Conservation (phyloP, 805 yeast species). For the Schwanniomyces occidentalis region DNA sequence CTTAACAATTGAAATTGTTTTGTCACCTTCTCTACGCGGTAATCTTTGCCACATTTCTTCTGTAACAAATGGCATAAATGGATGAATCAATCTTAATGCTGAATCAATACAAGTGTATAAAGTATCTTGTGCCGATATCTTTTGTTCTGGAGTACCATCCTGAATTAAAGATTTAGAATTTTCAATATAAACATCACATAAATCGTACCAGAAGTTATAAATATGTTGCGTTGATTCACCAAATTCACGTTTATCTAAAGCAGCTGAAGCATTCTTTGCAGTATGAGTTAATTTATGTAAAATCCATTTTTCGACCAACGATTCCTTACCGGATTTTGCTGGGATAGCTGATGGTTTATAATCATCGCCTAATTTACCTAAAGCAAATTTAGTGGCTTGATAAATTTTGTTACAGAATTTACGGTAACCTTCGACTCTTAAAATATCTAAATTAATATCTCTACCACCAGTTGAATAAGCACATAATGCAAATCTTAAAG, state of each 20-base stretch:
- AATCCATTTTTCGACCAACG: slow-evolving; percentile 96
- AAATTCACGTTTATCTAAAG: slow-evolving; percentile 84
- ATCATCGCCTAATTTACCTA: slow-evolving; percentile 88
- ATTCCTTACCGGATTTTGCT: slow-evolving; percentile 71
- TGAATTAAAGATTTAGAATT: slow-evolving; percentile 90
- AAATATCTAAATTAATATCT: slow-evolving; percentile 92
- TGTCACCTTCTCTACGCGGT: slow-evolving; percentile 79
- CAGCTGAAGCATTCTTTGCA: slow-evolving; percentile 59
- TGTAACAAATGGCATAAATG: slow-evolving; percentile 96
- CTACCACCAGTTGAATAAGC: slow-evolving; percentile 99
- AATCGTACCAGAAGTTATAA: slow-evolving; percentile 93
- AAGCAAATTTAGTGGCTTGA: slow-evolving; percentile 96
- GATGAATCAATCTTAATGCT: slow-evolving; percentile 89
- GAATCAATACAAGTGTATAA: slow-evolving; percentile 90
- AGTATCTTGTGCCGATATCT: slow-evolving; percentile 90
- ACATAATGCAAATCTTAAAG: slow-evolving; percentile 95
- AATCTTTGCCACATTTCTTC: slow-evolving; percentile 99
- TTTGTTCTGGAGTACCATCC: slow-evolving; percentile 85
- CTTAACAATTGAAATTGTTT: slow-evolving; percentile 67
- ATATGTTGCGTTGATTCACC: slow-evolving; percentile 82
- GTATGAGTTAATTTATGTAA: slow-evolving; percentile 79
- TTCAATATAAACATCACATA: slow-evolving; percentile 98
- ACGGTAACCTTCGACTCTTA: slow-evolving; percentile 98
- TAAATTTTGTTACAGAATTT: slow-evolving; percentile 99
- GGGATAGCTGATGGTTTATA: slow-evolving; percentile 75